Evolutionary conservation across 2,329 filamentous ascomycete genomes (phyloP), one percentile per base, ranked within the genome.

Genomic region (Aspergillus melleus): DNA sequence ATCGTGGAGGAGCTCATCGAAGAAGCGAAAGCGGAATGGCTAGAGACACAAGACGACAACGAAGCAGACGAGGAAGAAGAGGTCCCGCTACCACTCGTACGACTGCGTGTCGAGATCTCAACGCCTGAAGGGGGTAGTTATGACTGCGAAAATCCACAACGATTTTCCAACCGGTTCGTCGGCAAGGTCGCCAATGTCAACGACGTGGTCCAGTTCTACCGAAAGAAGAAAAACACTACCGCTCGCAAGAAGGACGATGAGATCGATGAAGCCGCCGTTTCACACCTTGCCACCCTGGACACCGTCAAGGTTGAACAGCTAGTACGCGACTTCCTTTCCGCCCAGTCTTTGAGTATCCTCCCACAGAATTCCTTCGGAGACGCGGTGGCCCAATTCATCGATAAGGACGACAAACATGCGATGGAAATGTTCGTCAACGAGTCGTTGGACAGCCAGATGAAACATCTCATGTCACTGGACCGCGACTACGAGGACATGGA

Each of bases 281-380:
- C 80, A 2, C 80, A 86, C 30, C 74, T 88, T n/a, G 80, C 81
- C 52, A 79, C 79, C 2, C 79, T 91, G 3, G 91, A 96, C 66
- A 87, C 86, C 12, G 83, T 98, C 71, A 93, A 94, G 69, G 92
- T 99, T 4, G 92, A 96, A 64, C 89, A 90, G 64, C 83, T 99
- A 0, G 94, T 99, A 0, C 85, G 89, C 53, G 92, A 98, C 66
- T 97, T 93, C 68, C 84, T 99, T 2, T 86, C 86, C 0, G 90
- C 91, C 0, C 93, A 98, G 70, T 93, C 91, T 0, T 85, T 99
- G 32, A 96, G 93, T 59, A 95, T 99, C 52, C 83, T 99, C 0
- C 95, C 95, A 0, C 91, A 96, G 69, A 95, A 93, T 30, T 90
- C 90, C 0, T 97, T 99, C 70, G 90, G 92, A 16, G 93, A 98